Evolutionary conservation across 75 land plant species (phyloP), one percentile per base, ranked within the genome.

Genomic region (Ceratopteris richardii): DNA sequence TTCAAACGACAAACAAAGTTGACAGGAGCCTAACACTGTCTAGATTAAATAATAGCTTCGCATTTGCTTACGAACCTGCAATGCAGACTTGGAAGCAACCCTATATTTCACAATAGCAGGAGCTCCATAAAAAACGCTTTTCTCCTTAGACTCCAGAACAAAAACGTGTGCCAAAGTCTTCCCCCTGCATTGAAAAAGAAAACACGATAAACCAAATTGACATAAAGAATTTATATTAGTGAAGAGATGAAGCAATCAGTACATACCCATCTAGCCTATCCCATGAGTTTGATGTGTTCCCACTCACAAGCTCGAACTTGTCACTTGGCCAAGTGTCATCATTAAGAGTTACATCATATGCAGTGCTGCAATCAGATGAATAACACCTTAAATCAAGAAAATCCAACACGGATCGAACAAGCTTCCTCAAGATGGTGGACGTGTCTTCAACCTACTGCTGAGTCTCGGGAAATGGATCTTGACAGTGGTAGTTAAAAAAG

Each of bases 91-190:
- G 12, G 93, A 71, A n/a, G 96, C 93, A 22, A 87, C 66, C 17
- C 96, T 85, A 72, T 77, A 90, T 37, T 77, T 90, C 48, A 84
- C 76, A n/a, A 87, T 56, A 30, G 96, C 96, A 39, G 92, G 96
- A 1, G 77, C 28, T 48, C 88, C 83, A 59, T 73, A 54, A 51
- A 76, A 90, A 16, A 69, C 12, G 0, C 74, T 82, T 57, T 87
- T 84, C 1, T 50, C 66, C 55, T 76, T 79, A 3, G 93, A 67
- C 75, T 90, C 92, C 67, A 90, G 51, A 18, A 81, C 68, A 63
- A 90, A 90, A 2, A 88, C 44, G 44, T 90, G 96, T 0, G 84
- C 68, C 20, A 80, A 54, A 60, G 62, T 27, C 31, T 75, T 66
- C 39, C 85, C 96, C 36, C 96, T 87, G 79, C 12, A 29, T 43